Evolutionary conservation across 2,329 filamentous ascomycete species (phyloP).

Genomic region (Orbilia oligospora): DNA sequence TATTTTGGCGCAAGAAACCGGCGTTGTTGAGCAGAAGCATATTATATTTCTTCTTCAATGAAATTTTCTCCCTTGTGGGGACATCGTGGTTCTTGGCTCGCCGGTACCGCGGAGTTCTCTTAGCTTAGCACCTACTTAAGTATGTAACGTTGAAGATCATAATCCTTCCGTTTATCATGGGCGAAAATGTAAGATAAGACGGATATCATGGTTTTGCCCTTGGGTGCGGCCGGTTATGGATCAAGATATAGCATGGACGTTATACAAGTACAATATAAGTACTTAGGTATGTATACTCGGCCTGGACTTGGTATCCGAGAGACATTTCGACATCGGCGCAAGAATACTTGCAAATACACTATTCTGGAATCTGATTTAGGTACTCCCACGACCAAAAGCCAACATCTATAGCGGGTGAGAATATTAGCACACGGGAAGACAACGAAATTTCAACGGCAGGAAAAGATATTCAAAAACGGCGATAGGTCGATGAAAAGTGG

Average conservation of each 20-base stretch:
- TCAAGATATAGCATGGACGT: not conserved
- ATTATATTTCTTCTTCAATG: constrained; percentile 17
- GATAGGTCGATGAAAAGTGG: constrained; percentile 13
- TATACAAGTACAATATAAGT: too few relatives aligned
- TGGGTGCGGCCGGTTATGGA: too few relatives aligned
- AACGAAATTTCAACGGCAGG: not conserved
- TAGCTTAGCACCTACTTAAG: not conserved
- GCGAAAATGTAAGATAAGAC: constrained; percentile 46
- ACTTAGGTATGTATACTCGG: constrained; percentile 12
- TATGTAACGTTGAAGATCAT: constrained; percentile 24
- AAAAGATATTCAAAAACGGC: constrained; percentile 14
- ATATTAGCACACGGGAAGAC: not conserved
- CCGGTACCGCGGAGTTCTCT: constrained; percentile 8
- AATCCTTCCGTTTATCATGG: constrained; percentile 40
- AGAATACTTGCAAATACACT: not conserved
- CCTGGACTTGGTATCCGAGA: constrained; percentile 1
- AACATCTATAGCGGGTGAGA: not conserved
- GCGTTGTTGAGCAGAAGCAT: not conserved
- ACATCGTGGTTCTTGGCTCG: constrained; percentile 12
- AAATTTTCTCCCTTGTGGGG: constrained; percentile 5
- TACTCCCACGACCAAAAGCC: not conserved
- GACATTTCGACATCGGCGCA: too few relatives aligned
- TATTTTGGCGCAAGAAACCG: constrained; percentile 24
- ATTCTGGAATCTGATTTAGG: not conserved
- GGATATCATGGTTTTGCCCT: constrained; percentile 17